Percentiles rank a stretch among this genome's conserved stretches.
These are phyloP conservation scores for Gnomoniopsis smithogilvyi DNA, from an alignment of 2,329 filamentous ascomycete species.

Conservation along the genomic window DNA sequence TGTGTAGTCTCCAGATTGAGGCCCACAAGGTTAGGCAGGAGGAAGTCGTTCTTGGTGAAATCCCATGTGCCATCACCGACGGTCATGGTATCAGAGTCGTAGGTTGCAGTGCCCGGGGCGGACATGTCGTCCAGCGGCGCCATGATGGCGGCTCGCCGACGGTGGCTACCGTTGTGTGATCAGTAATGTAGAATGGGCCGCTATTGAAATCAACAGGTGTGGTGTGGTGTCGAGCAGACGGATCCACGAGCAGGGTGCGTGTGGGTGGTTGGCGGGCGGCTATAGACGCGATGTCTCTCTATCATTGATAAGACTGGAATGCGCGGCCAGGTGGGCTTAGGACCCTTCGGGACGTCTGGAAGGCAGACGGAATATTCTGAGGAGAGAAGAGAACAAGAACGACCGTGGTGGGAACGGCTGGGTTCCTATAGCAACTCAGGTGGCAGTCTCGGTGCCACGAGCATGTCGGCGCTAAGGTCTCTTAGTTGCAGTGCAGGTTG, in stretches of 20 bases:
- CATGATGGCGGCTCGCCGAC: slow-evolving; percentile 46
- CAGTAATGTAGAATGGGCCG: neutral
- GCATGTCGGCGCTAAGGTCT: neutral
- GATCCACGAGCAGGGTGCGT: neutral
- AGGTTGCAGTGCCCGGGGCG: slow-evolving; percentile 68
- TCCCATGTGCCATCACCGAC: slow-evolving; percentile 87
- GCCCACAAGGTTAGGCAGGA: slow-evolving; percentile 73
- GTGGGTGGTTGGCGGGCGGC: neutral
- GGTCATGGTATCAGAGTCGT: slow-evolving; percentile 69
- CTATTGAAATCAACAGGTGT: neutral
- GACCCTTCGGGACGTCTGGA: neutral
- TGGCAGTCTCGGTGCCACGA: neutral
- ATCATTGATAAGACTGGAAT: neutral
- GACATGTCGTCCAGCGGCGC: slow-evolving; percentile 61
- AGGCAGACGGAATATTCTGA: neutral
- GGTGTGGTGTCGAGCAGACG: neutral
- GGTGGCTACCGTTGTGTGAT: slow-evolving; percentile 20
- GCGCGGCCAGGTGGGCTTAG: neutral
- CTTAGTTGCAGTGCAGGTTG: no score
- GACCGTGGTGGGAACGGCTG: neutral
- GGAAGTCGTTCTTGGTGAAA: slow-evolving; percentile 70
- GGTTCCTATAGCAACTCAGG: neutral
- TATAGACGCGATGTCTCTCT: neutral
- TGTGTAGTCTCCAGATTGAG: slow-evolving; percentile 78
- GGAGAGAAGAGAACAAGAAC: neutral